Percentiles rank a stretch among this genome's conserved stretches.
These are phyloP conservation scores for Jaltomata sinuosa DNA, from an alignment of 257 asterid species.

Conservation along the genomic window DNA sequence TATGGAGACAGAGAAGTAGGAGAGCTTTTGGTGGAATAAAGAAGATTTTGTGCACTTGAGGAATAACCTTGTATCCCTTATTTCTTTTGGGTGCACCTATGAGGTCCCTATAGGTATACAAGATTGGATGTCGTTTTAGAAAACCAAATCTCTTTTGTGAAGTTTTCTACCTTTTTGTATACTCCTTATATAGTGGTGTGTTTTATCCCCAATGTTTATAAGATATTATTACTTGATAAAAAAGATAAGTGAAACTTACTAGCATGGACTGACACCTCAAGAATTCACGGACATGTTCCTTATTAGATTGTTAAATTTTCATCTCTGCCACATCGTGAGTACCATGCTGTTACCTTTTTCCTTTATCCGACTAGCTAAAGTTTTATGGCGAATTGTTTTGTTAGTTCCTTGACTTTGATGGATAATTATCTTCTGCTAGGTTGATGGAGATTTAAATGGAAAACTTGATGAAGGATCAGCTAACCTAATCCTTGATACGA, in stretches of 20 bases:
- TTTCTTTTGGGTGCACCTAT: background rate
- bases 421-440: constrained; percentile 27
- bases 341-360: background rate
- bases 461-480: constrained; percentile 95
- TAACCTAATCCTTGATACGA: constrained; percentile 65
- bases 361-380: background rate
- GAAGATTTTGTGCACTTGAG: background rate
- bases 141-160: background rate
- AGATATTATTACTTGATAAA: background rate
- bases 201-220: background rate
- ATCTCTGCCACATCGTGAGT: background rate
- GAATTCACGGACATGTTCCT: background rate
- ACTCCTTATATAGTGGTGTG: background rate
- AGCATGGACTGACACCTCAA: background rate
- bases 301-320: background rate
- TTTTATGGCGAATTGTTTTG: background rate
- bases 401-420: background rate
- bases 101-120: background rate
- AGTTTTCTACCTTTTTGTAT: background rate
- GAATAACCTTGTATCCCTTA: background rate
- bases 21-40: background rate
- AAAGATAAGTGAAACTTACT: background rate
- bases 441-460: constrained; percentile 68
- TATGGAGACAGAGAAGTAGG: background rate
- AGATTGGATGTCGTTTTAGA: background rate